Base-by-base conservation (phyloP, 371 early-diverging fungal genomes). In the Capniomyces stellatus region DNA sequence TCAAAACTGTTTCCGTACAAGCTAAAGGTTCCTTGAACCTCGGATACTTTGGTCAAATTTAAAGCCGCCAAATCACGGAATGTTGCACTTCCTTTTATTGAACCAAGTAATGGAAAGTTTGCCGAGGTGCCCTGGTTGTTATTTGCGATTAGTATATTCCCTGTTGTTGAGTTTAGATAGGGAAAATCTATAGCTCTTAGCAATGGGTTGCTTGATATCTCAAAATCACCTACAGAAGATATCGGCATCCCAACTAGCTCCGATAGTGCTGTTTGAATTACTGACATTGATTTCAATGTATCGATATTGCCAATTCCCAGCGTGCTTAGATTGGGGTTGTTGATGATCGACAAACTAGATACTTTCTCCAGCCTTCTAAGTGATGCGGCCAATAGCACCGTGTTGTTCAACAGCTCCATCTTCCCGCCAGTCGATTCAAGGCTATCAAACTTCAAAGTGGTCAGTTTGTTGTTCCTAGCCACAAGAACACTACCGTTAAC, bases 101-200 rank as follows among this genome's bases (percentile, higher is more conserved):
- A 4, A n/a, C 18, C 35, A 8, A 52, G 48, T n/a, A 21, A 10
- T 4, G 48, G 53, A n/a, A 41, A 31, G 18, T 52, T 41, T 8
- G 4, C 39, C 18, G 27, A 3, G n/a, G 42, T 8, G n/a, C 24
- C 30, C 4, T 6, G 53, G 40, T 23, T n/a, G 35, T 52, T 52
- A 25, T 52, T 52, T 25, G 42, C 48, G 8, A 52, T 25, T 24
- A 27, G 19, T 31, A 52, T 22, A 8, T 24, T 19, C 4, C 53
- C 53, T 3, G n/a, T 31, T 41, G 31, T 52, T 25, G 44, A 22
- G n/a, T n/a, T 25, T 3, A 52, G 40, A 52, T 43, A 4, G 18
- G 53, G 15, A 25, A 52, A 52, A 42, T 52, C 43, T 41, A 52
- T 23, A 43, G 35, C 39, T 48, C n/a, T 25, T 44, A 52, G 31